Percentiles rank a stretch among this genome's conserved stretches.
phyloP scores from a whole-genome alignment of 1,139 yeast species.

The Pichia cactophila region DNA sequence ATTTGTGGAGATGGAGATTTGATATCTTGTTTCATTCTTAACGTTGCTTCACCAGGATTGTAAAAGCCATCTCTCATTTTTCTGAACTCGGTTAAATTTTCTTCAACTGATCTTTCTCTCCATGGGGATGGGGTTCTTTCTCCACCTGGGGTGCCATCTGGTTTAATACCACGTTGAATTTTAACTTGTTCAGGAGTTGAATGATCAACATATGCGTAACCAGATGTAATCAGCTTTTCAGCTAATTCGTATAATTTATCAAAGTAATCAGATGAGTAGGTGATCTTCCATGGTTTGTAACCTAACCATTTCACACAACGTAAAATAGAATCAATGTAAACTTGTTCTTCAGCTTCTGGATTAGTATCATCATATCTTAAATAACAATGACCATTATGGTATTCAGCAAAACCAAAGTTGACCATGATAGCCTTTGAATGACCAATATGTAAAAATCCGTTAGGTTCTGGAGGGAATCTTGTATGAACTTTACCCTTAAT shows the following conservation, averaged over 20 bases:
- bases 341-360: slow-evolving; percentile 97
- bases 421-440: slow-evolving; percentile 97
- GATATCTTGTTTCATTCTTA: slow-evolving; percentile 95
- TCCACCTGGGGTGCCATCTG: slow-evolving; percentile 91
- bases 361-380: slow-evolving; percentile 95
- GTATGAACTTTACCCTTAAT: slow-evolving; percentile 83
- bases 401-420: slow-evolving; percentile 89
- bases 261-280: slow-evolving; percentile 94
- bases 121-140: slow-evolving; percentile 78
- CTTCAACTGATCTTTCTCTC: slow-evolving; percentile 63
- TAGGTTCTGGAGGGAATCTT: slow-evolving; percentile 98
- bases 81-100: slow-evolving; percentile 72
- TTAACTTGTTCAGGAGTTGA: slow-evolving; percentile 91
- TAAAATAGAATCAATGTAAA: slow-evolving; percentile 74
- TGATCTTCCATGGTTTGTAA: slow-evolving; percentile 83
- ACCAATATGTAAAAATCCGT: slow-evolving; percentile 94
- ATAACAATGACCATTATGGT: slow-evolving; percentile 77
- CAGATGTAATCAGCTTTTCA: slow-evolving; percentile 61
- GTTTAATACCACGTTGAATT: slow-evolving; percentile 79
- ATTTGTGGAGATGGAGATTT: slow-evolving; percentile 93
- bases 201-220: slow-evolving; percentile 84
- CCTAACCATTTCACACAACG: slow-evolving; percentile 92
- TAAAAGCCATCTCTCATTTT: slow-evolving; percentile 87
- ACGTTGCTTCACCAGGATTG: slow-evolving; percentile 83
- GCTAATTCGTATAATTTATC: slow-evolving; percentile 83